These are phyloP conservation scores for Fagus sylvatica DNA, from an alignment of 306 rosid species.

Conservation along the genomic window DNA sequence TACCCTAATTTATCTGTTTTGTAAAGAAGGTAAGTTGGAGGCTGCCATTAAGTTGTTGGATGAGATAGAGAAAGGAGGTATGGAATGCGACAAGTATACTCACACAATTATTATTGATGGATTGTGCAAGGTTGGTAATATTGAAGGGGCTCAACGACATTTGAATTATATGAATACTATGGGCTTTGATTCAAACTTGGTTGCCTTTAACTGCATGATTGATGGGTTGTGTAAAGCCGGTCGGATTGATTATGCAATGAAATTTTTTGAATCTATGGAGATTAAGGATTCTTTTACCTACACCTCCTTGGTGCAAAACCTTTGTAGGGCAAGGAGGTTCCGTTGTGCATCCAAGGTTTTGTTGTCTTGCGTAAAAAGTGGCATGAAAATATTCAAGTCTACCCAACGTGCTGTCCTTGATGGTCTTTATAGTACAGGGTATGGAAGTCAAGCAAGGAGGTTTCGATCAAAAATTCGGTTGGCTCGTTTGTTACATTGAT, in stretches of 20 bases:
- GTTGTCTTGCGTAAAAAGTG: slow-evolving; percentile 51
- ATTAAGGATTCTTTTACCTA: slow-evolving; percentile 63
- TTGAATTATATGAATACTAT: slow-evolving; percentile 50
- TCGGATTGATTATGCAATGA: slow-evolving; percentile 60
- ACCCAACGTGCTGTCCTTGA: slow-evolving; percentile 64
- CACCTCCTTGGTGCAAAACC: slow-evolving; percentile 69
- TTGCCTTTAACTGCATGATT: slow-evolving; percentile 64
- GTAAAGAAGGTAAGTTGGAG: slow-evolving; percentile 60
- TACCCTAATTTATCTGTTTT: slow-evolving; percentile 56
- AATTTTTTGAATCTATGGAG: slow-evolving; percentile 67
- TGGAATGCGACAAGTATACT: slow-evolving; percentile 62
- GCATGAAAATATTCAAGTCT: slow-evolving; percentile 47
- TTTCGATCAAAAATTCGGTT: slow-evolving; percentile 40
- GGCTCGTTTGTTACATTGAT: slow-evolving; percentile 42
- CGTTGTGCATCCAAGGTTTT: slow-evolving; percentile 63
- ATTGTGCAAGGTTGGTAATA: slow-evolving; percentile 57
- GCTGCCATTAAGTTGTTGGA: slow-evolving; percentile 65
- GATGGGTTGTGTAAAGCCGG: slow-evolving; percentile 84
- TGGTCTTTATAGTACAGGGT: slow-evolving; percentile 58
- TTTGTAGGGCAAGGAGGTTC: slow-evolving; percentile 66
- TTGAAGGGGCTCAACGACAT: slow-evolving; percentile 53
- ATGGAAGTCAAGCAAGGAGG: slow-evolving; percentile 59
- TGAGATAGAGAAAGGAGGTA: slow-evolving; percentile 59
- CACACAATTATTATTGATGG: slow-evolving; percentile 70
- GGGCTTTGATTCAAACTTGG: slow-evolving; percentile 64